These are phyloP conservation scores for Taiozyma sp. DNA, from an alignment of 1,139 yeast genomes.

Conservation along the genomic window DNA sequence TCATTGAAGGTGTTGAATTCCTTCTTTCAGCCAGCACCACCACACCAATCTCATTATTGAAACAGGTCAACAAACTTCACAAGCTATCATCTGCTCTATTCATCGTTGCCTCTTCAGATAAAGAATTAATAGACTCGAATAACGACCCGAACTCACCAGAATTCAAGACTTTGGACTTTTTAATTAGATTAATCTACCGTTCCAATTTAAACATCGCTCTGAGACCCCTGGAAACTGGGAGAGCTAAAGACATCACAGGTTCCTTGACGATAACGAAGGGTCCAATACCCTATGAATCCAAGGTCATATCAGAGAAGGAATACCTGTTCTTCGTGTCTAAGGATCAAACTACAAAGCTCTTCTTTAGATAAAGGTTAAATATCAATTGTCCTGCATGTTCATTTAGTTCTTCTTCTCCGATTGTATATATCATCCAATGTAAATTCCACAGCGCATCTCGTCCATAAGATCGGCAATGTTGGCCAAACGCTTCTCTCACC, in stretches of 20 bases:
- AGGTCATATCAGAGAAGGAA: conserved; percentile 51
- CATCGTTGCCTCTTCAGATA: conserved; percentile 31
- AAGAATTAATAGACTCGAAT: conserved; percentile 35
- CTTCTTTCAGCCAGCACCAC: conserved; percentile 40
- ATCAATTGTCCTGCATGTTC: background rate
- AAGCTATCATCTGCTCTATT: conserved; percentile 32
- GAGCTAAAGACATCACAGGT: conserved; percentile 84
- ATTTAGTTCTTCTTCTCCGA: conserved; percentile 39
- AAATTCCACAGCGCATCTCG: conserved; percentile 88
- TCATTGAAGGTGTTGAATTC: conserved; percentile 48
- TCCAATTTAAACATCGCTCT: conserved; percentile 48
- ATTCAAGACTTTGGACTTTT: conserved; percentile 42
- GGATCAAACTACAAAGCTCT: conserved; percentile 38
- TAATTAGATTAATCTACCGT: conserved; percentile 37
- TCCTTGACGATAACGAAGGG: conserved; percentile 58
- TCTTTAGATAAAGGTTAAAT: conserved; percentile 29
- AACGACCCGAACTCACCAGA: conserved; percentile 36
- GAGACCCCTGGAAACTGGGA: conserved; percentile 70
- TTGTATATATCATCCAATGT: conserved; percentile 60
- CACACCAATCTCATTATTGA: conserved; percentile 32
- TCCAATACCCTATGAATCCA: conserved; percentile 27
- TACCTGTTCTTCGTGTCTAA: conserved; percentile 59
- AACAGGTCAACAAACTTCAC: conserved; percentile 35
- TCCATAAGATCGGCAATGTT: conserved; percentile 75
- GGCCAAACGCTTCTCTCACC: conserved; percentile 98